phyloP scores from a whole-genome alignment of 768 basidiomycete genomes.

The Boletus subcaerulescens region DNA sequence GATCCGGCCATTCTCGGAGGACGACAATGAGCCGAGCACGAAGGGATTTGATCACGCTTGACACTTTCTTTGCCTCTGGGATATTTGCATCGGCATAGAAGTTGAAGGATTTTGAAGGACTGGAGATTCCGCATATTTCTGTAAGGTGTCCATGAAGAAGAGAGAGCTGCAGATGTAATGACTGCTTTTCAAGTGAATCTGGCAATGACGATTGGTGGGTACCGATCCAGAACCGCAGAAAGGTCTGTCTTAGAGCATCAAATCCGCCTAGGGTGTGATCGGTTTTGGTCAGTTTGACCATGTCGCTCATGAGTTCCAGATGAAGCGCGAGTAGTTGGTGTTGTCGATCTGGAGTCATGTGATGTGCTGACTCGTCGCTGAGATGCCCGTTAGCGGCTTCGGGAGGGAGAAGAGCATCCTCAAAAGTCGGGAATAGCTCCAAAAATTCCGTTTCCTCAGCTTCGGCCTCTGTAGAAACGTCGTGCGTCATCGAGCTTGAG shows the following conservation, averaged over 20 bases:
- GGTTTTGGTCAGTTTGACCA: background rate
- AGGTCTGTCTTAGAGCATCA: conserved; percentile 30
- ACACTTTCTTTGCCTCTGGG: conserved; percentile 62
- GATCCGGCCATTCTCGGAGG: conserved; percentile 89
- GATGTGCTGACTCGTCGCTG: conserved; percentile 23
- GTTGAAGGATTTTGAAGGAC: conserved; percentile 43
- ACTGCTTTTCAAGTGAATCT: conserved; percentile 48
- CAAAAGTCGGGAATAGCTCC: conserved; percentile 82
- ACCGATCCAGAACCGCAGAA: conserved; percentile 35
- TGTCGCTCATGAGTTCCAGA: conserved; percentile 37
- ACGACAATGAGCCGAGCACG: conserved; percentile 51
- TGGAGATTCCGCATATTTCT: conserved; percentile 27
- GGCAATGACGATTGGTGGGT: conserved; percentile 31
- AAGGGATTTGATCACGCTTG: conserved; percentile 49
- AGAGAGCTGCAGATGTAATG: conserved; percentile 50
- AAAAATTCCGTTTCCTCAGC: conserved; percentile 82
- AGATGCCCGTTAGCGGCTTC: background rate
- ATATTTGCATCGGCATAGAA: conserved; percentile 85
- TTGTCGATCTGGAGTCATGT: conserved; percentile 25
- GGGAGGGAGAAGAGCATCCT: conserved; percentile 45
- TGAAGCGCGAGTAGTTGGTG: conserved; percentile 48
- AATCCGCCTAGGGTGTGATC: conserved; percentile 24
- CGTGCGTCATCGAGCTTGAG: conserved; percentile 49
- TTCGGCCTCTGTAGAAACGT: conserved; percentile 64
- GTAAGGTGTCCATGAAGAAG: conserved; percentile 44